phyloP scores from a whole-genome alignment of 108 stramenopile species.

The Epipyxis sp. region DNA sequence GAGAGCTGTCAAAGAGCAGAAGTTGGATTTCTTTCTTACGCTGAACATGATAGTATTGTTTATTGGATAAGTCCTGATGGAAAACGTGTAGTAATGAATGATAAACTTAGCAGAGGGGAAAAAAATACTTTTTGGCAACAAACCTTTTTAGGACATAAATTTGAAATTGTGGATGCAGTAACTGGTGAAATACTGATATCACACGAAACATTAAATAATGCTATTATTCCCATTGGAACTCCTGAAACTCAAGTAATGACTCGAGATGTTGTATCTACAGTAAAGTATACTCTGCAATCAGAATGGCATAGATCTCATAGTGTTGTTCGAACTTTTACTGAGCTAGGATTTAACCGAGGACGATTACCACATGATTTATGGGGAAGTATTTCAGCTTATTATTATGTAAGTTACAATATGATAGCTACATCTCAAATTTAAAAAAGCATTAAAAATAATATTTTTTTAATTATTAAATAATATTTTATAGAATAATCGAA shows the following conservation, averaged over 20 bases:
- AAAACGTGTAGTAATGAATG: neutral
- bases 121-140: slow-evolving; percentile 17
- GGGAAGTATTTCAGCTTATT: slow-evolving; percentile 70
- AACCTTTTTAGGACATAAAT: slow-evolving; percentile 19
- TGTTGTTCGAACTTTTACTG: slow-evolving; percentile 19
- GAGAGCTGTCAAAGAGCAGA: neutral
- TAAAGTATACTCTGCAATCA: neutral
- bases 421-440: no score
- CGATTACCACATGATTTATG: slow-evolving; percentile 31
- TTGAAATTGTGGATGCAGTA: slow-evolving; percentile 2
- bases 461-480: no score
- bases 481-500: slow-evolving; percentile 71
- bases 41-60: neutral
- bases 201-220: neutral
- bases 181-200: neutral
- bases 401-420: no score
- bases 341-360: slow-evolving; percentile 20
- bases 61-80: slow-evolving; percentile 23
- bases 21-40: slow-evolving; percentile 19
- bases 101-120: slow-evolving; percentile 9
- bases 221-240: neutral
- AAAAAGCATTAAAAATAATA: no score
- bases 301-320: slow-evolving; percentile 20
- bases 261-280: neutral
- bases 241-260: neutral